Base-by-base conservation (phyloP, 2,329 filamentous ascomycete genomes). In the Sphaerulina musiva region DNA sequence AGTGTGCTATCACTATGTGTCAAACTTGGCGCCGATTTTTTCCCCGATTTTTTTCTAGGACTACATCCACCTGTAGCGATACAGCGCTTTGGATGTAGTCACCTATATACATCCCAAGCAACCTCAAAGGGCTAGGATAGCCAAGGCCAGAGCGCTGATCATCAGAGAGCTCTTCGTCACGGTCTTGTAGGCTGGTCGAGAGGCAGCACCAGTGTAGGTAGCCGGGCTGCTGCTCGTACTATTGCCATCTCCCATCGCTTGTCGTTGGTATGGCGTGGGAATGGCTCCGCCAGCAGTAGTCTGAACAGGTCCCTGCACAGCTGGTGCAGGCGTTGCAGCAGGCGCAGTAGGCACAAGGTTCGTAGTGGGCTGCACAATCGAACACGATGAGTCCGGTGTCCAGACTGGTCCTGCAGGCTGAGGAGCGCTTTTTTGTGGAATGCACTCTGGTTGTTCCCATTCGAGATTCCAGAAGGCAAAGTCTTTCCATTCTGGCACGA, bases 401-500 rank as follows among this genome's bases (percentile, higher is more conserved):
- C 43, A 52, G 8, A 38, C 32, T 26, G 50, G 44, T 17, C 43
- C 50, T 40, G 41, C 10, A 4, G 44, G 43, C 26, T 40, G 17
- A 17, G 50, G 43, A 8, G 20, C 36, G 36, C 26, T 36, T 43
- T 48, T 20, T 17, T 47, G 50, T 14, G 50, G 39, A 26, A 53
- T 23, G 32, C 14, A 46, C 31, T 47, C 20, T 53, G 50, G 34
- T 34, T 36, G 44, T n/a, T 48, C 29, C 12, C 14, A 53, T 4
- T 34, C 1, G 8, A 53, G 36, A 31, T 46, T 53, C 50, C 50
- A 53, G 50, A 53, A 53, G 20, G 44, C 36, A n/a, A 47, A 53
- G 9, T 43, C 23, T 20, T 39, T 31, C 47, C 43, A 55, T 4
- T 55, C 53, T n/a, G 53, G 53, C 2, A 55, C 42, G n/a, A 45